Evolutionary conservation across 805 yeast species (phyloP).

Genomic region (Kodamaea hsintzibuensis): DNA sequence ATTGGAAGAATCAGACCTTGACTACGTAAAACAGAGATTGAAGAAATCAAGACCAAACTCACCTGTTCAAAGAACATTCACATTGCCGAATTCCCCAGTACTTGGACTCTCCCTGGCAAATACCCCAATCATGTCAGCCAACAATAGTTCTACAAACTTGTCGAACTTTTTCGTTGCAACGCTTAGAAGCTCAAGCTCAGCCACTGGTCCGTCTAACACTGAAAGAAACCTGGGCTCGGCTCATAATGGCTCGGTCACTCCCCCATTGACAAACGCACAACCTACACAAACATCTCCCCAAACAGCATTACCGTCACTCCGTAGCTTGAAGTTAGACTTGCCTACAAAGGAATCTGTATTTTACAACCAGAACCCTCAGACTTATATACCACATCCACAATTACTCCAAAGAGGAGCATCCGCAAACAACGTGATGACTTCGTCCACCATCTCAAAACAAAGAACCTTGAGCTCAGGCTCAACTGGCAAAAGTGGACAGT

Average conservation of each 20-base stretch:
- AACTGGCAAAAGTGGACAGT: slow-evolving; percentile 23
- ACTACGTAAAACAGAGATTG: slow-evolving; percentile 44
- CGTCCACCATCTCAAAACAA: slow-evolving; percentile 3
- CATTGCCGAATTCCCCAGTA: slow-evolving; percentile 46
- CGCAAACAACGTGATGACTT: slow-evolving; percentile 7
- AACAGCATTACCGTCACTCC: slow-evolving; percentile 45
- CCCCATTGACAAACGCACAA: slow-evolving; percentile 27
- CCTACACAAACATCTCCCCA: slow-evolving; percentile 13
- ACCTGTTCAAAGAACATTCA: slow-evolving; percentile 37
- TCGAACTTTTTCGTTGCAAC: slow-evolving; percentile 35
- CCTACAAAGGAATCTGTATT: slow-evolving; percentile 35
- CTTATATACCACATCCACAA: slow-evolving; percentile 6
- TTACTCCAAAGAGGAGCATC: slow-evolving; percentile 36
- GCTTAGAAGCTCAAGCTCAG: slow-evolving; percentile 9
- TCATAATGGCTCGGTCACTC: slow-evolving; percentile 6
- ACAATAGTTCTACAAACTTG: slow-evolving; percentile 40
- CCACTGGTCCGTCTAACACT: not conserved
- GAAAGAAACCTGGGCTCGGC: not conserved
- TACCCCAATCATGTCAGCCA: slow-evolving; percentile 46
- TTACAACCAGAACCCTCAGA: not conserved
- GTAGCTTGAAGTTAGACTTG: slow-evolving; percentile 51
- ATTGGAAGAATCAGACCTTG: slow-evolving; percentile 48
- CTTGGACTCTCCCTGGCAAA: slow-evolving; percentile 38
- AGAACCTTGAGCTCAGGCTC: slow-evolving; percentile 15
- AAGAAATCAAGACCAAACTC: slow-evolving; percentile 54